Evolutionary conservation across 169 alveolate genomes (phyloP).

Genomic region (Plasmodium adleri): DNA sequence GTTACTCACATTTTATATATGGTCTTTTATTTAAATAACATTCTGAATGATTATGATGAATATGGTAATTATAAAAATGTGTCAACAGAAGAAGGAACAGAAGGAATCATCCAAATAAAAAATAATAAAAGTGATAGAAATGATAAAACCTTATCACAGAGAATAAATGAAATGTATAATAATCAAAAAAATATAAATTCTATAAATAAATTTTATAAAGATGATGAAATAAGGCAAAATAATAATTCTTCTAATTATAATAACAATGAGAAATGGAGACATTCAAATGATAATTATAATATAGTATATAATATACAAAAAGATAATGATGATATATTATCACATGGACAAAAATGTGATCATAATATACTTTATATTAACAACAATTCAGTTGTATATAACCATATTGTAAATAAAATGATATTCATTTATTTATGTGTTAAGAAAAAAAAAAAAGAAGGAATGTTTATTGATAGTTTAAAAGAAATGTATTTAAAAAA

Average conservation of each 20-base stretch:
- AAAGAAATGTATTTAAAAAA: conserved; percentile 60
- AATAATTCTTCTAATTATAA: neutral
- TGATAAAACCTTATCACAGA: neutral
- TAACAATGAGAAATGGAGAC: neutral
- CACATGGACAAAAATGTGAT: neutral
- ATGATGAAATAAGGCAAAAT: neutral
- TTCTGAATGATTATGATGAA: conserved; percentile 32
- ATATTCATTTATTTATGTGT: conserved; percentile 35
- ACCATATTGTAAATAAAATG: conserved; percentile 44
- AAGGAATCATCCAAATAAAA: neutral
- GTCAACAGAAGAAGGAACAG: neutral
- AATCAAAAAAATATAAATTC: neutral
- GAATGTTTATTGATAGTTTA: conserved; percentile 62
- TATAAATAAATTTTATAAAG: neutral
- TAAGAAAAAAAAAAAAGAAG: conserved; percentile 59
- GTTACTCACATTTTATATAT: conserved; percentile 43
- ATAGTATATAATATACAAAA: too few species aligned
- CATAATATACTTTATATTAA: neutral
- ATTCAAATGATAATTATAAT: conserved; percentile 1
- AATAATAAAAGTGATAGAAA: too few species aligned
- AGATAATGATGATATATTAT: neutral
- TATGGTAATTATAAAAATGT: conserved; percentile 8
- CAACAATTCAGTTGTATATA: conserved; percentile 2
- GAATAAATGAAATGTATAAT: conserved; percentile 5
- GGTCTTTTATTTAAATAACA: conserved; percentile 41